These are phyloP conservation scores for Fusarium miscanthi DNA, from an alignment of 2,329 filamentous ascomycete genomes.

Conservation along the genomic window DNA sequence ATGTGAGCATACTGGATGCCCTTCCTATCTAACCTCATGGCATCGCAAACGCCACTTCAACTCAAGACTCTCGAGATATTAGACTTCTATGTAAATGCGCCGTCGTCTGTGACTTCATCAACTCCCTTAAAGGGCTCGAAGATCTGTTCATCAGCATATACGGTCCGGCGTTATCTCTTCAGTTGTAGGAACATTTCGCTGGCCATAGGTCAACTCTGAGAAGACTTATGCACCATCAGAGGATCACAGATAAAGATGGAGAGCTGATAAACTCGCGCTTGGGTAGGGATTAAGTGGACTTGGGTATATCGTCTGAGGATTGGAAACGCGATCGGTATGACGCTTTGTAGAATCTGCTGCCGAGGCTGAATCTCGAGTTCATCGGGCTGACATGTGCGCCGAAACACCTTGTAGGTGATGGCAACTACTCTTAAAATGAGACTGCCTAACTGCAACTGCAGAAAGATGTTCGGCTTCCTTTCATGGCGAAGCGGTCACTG, in stretches of 20 bases:
- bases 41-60: accelerated
- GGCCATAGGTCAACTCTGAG: neutral
- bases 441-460: accelerated
- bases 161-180: neutral
- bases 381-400: slow-evolving; percentile 1
- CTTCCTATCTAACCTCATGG: accelerated
- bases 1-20: neutral
- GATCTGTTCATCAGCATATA: neutral
- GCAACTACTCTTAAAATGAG: accelerated
- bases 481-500: neutral
- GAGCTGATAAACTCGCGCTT: neutral
- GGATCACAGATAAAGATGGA: neutral
- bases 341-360: neutral
- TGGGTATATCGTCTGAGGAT: neutral
- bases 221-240: neutral
- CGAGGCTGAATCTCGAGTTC: neutral
- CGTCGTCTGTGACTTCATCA: accelerated
- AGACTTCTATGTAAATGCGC: neutral
- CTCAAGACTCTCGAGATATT: neutral
- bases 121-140: neutral
- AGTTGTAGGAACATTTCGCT: neutral
- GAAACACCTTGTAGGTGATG: neutral
- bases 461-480: neutral
- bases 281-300: neutral
- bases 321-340: accelerated